phyloP scores from a whole-genome alignment of 2,329 filamentous ascomycete genomes.

The Ilyonectria mors-panacis region DNA sequence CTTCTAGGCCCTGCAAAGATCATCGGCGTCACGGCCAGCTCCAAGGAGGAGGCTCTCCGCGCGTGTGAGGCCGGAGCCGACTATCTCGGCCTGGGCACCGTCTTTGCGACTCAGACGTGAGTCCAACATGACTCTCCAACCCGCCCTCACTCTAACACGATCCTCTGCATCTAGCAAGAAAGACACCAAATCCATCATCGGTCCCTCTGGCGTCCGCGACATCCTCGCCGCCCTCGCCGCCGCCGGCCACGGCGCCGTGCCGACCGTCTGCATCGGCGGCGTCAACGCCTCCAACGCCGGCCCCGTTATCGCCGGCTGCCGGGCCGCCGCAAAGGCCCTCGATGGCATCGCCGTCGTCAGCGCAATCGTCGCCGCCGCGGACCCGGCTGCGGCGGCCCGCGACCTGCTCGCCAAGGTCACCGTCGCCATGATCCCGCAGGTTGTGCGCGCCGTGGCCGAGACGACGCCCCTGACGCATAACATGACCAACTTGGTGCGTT shows the following conservation, averaged over 20 bases:
- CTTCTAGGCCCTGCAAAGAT: constrained; percentile 84
- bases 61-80: constrained; percentile 85
- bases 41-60: constrained; percentile 77
- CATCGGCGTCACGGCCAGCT: constrained; percentile 90
- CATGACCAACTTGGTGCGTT: constrained; percentile 88
- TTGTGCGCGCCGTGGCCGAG: constrained; percentile 74
- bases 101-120: constrained; percentile 81
- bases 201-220: constrained; percentile 68
- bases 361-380: constrained; percentile 82
- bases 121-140: constrained; percentile 46
- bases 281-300: constrained; percentile 84
- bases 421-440: constrained; percentile 64
- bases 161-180: constrained; percentile 73
- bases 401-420: constrained; percentile 64
- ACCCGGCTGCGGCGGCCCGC: constrained; percentile 75
- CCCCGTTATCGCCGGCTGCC: constrained; percentile 80
- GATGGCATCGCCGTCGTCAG: constrained; percentile 92
- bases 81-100: constrained; percentile 92
- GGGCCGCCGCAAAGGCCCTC: constrained; percentile 69
- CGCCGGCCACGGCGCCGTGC: constrained; percentile 61
- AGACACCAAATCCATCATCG: constrained; percentile 80
- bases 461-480: constrained; percentile 87
- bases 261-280: constrained; percentile 89
- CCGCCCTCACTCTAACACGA: constrained; percentile 1
- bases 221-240: constrained; percentile 70